phyloP scores from a whole-genome alignment of 2,329 filamentous ascomycete species.

The Hypocrella siamensis region DNA sequence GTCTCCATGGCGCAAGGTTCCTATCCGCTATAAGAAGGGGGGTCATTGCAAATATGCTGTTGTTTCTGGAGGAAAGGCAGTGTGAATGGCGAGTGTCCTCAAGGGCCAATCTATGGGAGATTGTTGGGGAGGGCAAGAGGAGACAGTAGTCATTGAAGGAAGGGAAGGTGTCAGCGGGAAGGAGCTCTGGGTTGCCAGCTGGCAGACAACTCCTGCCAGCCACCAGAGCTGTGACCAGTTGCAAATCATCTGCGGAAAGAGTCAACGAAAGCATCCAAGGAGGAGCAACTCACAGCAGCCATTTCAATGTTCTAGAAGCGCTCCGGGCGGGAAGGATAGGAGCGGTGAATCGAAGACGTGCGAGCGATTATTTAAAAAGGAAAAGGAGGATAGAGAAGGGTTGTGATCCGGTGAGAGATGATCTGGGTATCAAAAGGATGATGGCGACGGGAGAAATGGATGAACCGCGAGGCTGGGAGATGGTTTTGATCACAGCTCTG shows the following conservation, averaged over 20 bases:
- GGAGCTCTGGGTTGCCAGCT: neutral
- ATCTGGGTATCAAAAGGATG: conserved; percentile 17
- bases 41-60: conserved; percentile 2
- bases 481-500: conserved; percentile 17
- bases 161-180: no score
- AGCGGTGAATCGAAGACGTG: conserved; percentile 2
- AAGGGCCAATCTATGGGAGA: no score
- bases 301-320: conserved; percentile 12
- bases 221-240: conserved; percentile 2
- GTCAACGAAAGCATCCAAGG: conserved; percentile 2
- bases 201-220: conserved; percentile 3
- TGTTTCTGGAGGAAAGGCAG: neutral
- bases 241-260: conserved; percentile 2
- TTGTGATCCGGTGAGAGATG: conserved; percentile 1
- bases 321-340: conserved; percentile 4
- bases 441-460: conserved; percentile 11
- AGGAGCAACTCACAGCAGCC: conserved; percentile 23
- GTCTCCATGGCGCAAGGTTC: neutral
- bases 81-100: no score
- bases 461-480: conserved; percentile 13
- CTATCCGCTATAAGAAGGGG: neutral
- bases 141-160: no score
- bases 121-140: no score
- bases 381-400: no score
- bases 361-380: neutral